These are phyloP conservation scores for Venturia nashicola DNA, from an alignment of 2,329 filamentous ascomycete genomes.

Conservation along the genomic window DNA sequence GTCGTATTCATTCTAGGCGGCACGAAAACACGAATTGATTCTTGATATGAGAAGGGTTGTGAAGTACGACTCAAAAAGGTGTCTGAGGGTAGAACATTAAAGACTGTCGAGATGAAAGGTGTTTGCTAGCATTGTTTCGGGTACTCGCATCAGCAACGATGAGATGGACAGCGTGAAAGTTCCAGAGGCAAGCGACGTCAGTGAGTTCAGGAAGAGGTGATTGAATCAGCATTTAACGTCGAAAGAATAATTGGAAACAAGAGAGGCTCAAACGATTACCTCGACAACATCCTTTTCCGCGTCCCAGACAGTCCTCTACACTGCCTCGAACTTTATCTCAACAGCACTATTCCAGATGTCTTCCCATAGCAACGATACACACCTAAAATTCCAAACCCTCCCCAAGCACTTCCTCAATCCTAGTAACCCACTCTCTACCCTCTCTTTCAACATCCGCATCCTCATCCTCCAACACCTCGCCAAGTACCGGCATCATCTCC, in stretches of 20 bases:
- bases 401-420: slow-evolving; percentile 79
- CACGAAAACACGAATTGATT: too few species aligned
- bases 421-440: slow-evolving; percentile 78
- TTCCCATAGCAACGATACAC: neutral
- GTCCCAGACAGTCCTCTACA: neutral
- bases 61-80: too few species aligned
- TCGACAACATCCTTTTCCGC: neutral
- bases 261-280: neutral
- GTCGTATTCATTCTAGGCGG: too few species aligned
- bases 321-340: neutral
- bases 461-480: slow-evolving; percentile 90
- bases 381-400: slow-evolving; percentile 59
- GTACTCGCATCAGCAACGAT: too few species aligned
- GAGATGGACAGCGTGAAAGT: too few species aligned
- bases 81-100: too few species aligned
- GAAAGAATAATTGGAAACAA: neutral
- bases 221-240: too few species aligned
- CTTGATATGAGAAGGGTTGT: too few species aligned
- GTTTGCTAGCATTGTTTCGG: too few species aligned
- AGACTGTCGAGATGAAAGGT: too few species aligned
- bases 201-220: too few species aligned
- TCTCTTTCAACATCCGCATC: slow-evolving; percentile 87
- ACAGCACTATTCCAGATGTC: neutral
- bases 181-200: too few species aligned
- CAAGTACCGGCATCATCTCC: slow-evolving; percentile 94